Evolutionary conservation across 805 yeast species (phyloP).

Genomic region (Hanseniaspora opuntiae): DNA sequence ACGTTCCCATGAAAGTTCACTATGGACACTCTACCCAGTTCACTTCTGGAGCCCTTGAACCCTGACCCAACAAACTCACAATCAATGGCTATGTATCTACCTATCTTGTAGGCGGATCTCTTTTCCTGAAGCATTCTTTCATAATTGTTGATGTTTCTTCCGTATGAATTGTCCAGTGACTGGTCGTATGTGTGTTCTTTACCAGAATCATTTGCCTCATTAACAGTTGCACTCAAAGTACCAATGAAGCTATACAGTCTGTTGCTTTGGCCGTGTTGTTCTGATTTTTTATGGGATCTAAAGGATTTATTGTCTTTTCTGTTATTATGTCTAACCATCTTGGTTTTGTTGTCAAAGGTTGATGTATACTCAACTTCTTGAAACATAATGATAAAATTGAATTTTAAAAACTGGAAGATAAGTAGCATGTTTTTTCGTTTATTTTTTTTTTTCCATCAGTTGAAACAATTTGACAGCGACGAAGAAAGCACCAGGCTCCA

Average conservation of each 20-base stretch:
- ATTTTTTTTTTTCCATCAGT: too few species aligned
- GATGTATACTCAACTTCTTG: too few species aligned
- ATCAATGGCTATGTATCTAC: slow-evolving; percentile 71
- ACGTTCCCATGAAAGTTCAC: slow-evolving; percentile 71
- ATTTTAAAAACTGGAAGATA: too few species aligned
- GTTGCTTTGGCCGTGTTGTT: neutral
- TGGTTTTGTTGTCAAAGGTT: neutral
- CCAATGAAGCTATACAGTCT: neutral
- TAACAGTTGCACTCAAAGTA: neutral
- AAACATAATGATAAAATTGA: too few species aligned
- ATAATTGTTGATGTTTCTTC: slow-evolving; percentile 9
- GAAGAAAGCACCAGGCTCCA: too few species aligned
- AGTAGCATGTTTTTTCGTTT: too few species aligned
- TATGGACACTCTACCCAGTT: slow-evolving; percentile 72
- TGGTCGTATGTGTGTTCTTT: neutral
- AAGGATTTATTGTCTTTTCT: neutral
- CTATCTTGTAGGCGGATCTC: slow-evolving; percentile 31
- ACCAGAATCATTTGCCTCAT: neutral
- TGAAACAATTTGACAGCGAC: too few species aligned
- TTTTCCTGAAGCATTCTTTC: neutral
- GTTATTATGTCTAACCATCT: neutral
- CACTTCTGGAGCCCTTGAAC: slow-evolving; percentile 51
- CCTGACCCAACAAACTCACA: slow-evolving; percentile 94
- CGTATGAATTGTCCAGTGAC: neutral
- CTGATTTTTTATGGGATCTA: neutral